phyloP scores from a whole-genome alignment of 768 basidiomycete species.

The Suillus lakei region DNA sequence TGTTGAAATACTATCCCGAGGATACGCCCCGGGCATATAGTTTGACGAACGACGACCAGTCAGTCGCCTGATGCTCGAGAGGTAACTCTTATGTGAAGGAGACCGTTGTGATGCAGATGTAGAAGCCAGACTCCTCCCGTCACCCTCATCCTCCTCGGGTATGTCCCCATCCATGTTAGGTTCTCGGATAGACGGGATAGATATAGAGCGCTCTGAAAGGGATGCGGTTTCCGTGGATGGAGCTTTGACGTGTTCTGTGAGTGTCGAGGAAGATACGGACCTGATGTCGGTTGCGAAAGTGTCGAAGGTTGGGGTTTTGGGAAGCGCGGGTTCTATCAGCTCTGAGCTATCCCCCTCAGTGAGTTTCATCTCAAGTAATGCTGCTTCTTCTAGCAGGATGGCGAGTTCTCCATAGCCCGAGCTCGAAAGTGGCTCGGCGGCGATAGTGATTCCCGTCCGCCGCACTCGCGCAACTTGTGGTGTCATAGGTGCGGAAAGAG shows the following conservation, averaged over 20 bases:
- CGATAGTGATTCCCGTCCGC: constrained; percentile 24
- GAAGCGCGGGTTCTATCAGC: constrained; percentile 11
- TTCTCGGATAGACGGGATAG: constrained; percentile 36
- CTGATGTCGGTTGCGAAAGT: constrained; percentile 29
- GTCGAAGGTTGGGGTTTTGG: constrained; percentile 29
- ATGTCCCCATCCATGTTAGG: constrained; percentile 27
- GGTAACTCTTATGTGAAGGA: constrained; percentile 48
- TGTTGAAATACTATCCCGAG: constrained; percentile 64
- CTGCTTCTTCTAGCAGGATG: constrained; percentile 59
- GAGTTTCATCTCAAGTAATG: constrained; percentile 58
- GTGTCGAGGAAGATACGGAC: constrained; percentile 25
- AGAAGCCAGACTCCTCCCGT: constrained; percentile 36
- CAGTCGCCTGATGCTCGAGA: constrained; percentile 53
- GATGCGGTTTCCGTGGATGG: constrained; percentile 27
- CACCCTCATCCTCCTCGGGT: constrained; percentile 31
- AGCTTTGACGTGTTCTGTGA: constrained; percentile 20
- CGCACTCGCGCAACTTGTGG: constrained; percentile 35
- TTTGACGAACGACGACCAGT: constrained; percentile 44
- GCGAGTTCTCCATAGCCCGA: constrained; percentile 59
- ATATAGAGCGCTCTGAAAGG: constrained; percentile 30
- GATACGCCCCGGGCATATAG: constrained; percentile 45
- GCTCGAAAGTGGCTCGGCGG: constrained; percentile 44
- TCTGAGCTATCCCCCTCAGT: constrained; percentile 44
- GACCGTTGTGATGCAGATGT: constrained; percentile 57
- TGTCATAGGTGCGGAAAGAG: constrained; percentile 26